Base-by-base conservation (phyloP, 768 basidiomycete species). In the Calocera cornea region DNA sequence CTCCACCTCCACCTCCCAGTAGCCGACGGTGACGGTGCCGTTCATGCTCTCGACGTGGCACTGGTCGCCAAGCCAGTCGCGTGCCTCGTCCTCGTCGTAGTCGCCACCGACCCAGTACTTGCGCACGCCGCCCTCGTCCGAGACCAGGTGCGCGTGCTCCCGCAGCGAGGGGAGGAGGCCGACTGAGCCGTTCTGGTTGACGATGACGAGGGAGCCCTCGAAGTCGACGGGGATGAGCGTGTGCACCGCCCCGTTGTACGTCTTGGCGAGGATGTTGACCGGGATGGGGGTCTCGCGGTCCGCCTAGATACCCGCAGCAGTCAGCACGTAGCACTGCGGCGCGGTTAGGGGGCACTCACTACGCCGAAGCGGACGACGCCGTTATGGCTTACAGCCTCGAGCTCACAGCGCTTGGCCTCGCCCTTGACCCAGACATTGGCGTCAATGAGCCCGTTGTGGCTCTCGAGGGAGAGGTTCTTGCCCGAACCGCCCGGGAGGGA, bases 1-100 rank as follows among this genome's bases (percentile, higher is more conserved):
- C n/a, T 65, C 66, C 34, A 36, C 36, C 1, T n/a, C 50, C 34
- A 41, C 60, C 1, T 66, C 67, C 38, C 65, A 66, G 27, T 36
- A 41, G 19, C 50, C 41, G 34, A 54, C 49, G n/a, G 60, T 38
- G 31, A 54, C 50, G 19, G 65, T 41, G 5, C 65, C 44, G 31
- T 41, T 66, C 16, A 27, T 33, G 54, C 14, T 60, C 54, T 33
- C 54, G 27, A 5, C 24, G 19, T 33, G 14, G 14, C 14, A 12
- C 24, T 2, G 5, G 22, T 60, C 54, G 16, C 54, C 54, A 5
- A 60, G 11, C 54, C 54, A 60, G 27, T 60, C 54, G 14, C 31
- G 11, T 27, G 31, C 54, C 54, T 60, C 54, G 27, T 60, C 54
- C 54, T 60, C 54, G 24, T 60, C 54, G 27, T 60, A 27, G 14